A percentile compares a stretch with the other conserved stretches of the same genome.
Conservation (phyloP, 805 yeast genomes). For the Cyberlindnera mrakii region DNA sequence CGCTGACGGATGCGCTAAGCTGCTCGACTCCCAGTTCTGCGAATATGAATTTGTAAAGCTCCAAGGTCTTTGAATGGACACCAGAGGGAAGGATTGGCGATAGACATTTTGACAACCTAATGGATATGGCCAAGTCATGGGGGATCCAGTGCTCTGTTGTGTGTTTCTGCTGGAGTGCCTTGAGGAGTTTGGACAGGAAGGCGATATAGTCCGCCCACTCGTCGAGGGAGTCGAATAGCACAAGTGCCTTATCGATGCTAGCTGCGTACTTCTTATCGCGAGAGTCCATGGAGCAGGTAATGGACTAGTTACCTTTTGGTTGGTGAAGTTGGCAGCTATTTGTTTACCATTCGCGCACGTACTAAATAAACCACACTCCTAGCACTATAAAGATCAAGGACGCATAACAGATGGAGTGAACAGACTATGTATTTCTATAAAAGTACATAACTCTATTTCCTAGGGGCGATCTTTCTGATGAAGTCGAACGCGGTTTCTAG, state of each 20-base stretch:
- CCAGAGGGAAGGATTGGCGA: conserved; percentile 87
- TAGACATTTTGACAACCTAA: conserved; percentile 70
- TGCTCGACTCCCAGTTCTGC: conserved; percentile 50
- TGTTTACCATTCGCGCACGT: not conserved
- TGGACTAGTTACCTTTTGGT: not conserved
- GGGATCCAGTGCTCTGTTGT: conserved; percentile 55
- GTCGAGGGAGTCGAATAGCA: conserved; percentile 70
- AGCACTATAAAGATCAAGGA: not conserved
- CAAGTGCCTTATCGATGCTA: conserved; percentile 68
- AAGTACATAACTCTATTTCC: not conserved
- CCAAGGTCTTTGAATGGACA: conserved; percentile 85
- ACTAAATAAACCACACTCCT: too few species aligned
- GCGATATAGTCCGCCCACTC: conserved; percentile 99
- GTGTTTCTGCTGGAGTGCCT: conserved; percentile 52
- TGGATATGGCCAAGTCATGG: conserved; percentile 56
- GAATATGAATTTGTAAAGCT: conserved; percentile 68
- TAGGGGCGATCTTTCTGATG: conserved; percentile 27
- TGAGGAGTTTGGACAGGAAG: conserved; percentile 71
- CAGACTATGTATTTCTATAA: not conserved
- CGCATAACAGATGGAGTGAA: not conserved
- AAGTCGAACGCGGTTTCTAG: conserved; percentile 46
- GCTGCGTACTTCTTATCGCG: conserved; percentile 63
- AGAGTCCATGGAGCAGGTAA: conserved; percentile 31
- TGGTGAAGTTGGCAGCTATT: not conserved
- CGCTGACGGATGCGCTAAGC: conserved; percentile 47